Conservation (phyloP, 2,329 filamentous ascomycete genomes). For the Paraconiothyrium brasiliense region DNA sequence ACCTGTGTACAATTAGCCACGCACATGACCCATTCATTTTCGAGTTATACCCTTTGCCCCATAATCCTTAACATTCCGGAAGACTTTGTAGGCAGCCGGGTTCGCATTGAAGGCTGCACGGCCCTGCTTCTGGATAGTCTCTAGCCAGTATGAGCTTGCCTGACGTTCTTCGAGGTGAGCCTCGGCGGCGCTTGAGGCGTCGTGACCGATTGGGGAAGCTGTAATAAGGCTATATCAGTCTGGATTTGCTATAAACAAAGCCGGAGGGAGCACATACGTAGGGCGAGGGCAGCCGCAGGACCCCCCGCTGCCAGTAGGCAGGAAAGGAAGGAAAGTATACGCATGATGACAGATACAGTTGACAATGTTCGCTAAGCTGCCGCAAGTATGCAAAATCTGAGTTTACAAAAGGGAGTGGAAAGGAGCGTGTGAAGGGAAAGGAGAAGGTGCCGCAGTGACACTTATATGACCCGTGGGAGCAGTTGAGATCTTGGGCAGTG, state of each 20-base stretch:
- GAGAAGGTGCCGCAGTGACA: constrained; percentile 4
- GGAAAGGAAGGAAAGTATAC: constrained; percentile 33
- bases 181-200: constrained; percentile 16
- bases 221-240: constrained; percentile 1
- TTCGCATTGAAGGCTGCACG: constrained; percentile 51
- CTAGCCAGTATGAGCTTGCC: constrained; percentile 52
- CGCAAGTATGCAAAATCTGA: constrained; percentile 10
- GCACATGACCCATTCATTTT: background rate
- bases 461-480: constrained; percentile 13
- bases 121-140: constrained; percentile 55
- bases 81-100: constrained; percentile 53
- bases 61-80: constrained; percentile 56
- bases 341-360: constrained; percentile 30
- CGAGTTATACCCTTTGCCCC: constrained; percentile 50
- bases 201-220: constrained; percentile 21
- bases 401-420: constrained; percentile 15
- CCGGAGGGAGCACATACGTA: constrained; percentile 22
- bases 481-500: background rate
- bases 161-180: constrained; percentile 6
- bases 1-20: constrained; percentile 34
- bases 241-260: background rate
- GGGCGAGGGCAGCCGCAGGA: constrained; percentile 32
- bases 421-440: constrained; percentile 9
- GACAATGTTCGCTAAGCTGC: constrained; percentile 9
- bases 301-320: constrained; percentile 41